phyloP scores from a whole-genome alignment of 1,139 yeast species.

The Hyphopichia buzzinii region DNA sequence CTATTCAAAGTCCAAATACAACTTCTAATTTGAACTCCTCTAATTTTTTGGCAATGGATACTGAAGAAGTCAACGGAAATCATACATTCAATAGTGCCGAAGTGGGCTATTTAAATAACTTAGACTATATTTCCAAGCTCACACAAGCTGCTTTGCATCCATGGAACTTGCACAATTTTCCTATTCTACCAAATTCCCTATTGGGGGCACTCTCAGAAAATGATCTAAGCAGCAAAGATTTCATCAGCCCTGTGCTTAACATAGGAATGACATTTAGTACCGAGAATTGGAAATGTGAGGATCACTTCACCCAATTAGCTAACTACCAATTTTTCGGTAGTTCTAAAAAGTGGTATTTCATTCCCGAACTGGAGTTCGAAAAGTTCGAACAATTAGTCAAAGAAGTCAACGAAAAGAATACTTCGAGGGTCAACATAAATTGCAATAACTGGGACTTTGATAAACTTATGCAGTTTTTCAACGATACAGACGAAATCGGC shows the following conservation, averaged over 20 bases:
- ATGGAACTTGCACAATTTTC: conserved; percentile 73
- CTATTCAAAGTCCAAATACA: not conserved
- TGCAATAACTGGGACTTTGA: conserved; percentile 18
- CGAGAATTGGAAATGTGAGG: conserved; percentile 74
- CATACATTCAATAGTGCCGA: conserved; percentile 9
- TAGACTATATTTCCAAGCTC: conserved; percentile 19
- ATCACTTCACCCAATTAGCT: conserved; percentile 65
- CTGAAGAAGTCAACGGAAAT: not conserved
- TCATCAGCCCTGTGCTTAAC: conserved; percentile 29
- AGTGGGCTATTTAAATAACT: conserved; percentile 20
- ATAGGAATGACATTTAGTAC: conserved; percentile 68
- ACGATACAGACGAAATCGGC: conserved; percentile 13
- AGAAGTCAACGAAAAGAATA: conserved; percentile 15
- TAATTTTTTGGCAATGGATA: not conserved
- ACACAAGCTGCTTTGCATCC: conserved; percentile 39
- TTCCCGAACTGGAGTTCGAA: conserved; percentile 66
- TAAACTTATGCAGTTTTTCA: conserved; percentile 15
- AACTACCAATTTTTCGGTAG: conserved; percentile 74
- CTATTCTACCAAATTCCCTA: conserved; percentile 56
- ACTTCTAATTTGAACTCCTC: not conserved
- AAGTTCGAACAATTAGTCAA: conserved; percentile 53
- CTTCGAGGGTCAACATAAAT: conserved; percentile 22
- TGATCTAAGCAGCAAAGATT: conserved; percentile 42
- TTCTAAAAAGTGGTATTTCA: conserved; percentile 73
- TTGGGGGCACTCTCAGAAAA: conserved; percentile 33